A percentile compares a stretch with the other conserved stretches of the same genome.
Conservation (phyloP, 345 rosid species). For the Brassica cretica region DNA sequence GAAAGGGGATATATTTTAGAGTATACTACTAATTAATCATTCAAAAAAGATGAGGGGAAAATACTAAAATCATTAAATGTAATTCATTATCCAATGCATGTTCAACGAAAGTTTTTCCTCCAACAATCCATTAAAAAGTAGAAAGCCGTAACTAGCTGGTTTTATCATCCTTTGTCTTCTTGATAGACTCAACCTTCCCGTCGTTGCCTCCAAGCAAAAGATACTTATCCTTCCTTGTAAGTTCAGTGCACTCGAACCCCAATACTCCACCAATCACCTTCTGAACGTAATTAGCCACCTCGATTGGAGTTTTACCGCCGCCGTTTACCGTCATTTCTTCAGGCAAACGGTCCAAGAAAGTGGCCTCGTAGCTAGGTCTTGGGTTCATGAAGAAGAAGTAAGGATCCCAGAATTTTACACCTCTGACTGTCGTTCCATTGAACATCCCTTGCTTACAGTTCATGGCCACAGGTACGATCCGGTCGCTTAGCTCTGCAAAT, state of each 20-base stretch:
- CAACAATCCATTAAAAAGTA: not conserved
- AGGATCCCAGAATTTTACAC: slow-evolving; percentile 94
- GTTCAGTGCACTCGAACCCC: slow-evolving; percentile 76
- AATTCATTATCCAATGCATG: slow-evolving; percentile 5
- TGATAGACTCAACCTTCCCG: slow-evolving; percentile 87
- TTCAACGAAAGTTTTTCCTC: not conserved
- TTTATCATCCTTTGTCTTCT: slow-evolving; percentile 38
- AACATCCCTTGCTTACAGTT: slow-evolving; percentile 86
- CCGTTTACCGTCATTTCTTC: slow-evolving; percentile 75
- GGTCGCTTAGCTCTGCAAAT: slow-evolving; percentile 89
- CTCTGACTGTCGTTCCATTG: slow-evolving; percentile 88
- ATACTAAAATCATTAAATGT: not conserved
- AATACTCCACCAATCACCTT: slow-evolving; percentile 65
- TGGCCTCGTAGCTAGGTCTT: slow-evolving; percentile 75
- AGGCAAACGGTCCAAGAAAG: slow-evolving; percentile 83
- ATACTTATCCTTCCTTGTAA: slow-evolving; percentile 90
- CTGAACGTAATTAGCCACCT: slow-evolving; percentile 96
- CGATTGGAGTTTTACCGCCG: slow-evolving; percentile 82
- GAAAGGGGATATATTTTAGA: not conserved
- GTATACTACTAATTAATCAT: not conserved
- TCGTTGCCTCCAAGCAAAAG: slow-evolving; percentile 85
- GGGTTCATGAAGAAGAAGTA: slow-evolving; percentile 98
- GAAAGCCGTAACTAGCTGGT: not conserved
- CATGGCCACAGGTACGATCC: slow-evolving; percentile 95
- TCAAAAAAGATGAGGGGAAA: not conserved